Evolutionary conservation across 2,329 filamentous ascomycete species (phyloP).

Genomic region (Exophiala sideris): DNA sequence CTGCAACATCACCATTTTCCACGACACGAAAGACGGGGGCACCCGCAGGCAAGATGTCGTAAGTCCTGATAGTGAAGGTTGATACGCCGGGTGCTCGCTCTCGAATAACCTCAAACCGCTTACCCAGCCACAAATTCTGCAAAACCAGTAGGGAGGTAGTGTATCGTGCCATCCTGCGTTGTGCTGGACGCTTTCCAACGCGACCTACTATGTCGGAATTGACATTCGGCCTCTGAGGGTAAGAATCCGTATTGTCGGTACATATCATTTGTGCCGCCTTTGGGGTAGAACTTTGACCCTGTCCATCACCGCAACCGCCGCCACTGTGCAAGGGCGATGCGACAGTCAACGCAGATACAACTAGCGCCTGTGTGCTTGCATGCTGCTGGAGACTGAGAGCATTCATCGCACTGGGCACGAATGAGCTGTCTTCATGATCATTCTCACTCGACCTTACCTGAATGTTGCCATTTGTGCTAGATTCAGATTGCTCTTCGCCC

Average conservation of each 20-base stretch:
- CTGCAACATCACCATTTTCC: not conserved
- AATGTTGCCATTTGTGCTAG: conserved; percentile 3
- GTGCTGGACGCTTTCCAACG: no score
- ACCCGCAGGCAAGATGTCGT: not conserved
- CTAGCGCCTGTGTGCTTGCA: conserved; percentile 1
- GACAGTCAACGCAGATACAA: not conserved
- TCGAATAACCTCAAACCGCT: not conserved
- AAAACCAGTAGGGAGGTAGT: conserved; percentile 2
- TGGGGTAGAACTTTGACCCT: not conserved
- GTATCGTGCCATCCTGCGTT: no score
- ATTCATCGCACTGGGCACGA: conserved; percentile 4
- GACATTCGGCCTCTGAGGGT: no score
- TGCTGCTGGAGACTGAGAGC: conserved; percentile 7
- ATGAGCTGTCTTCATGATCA: not conserved
- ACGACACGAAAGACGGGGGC: not conserved
- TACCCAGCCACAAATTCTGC: conserved; percentile 7
- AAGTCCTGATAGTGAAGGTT: conserved; percentile 1
- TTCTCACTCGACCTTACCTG: not conserved
- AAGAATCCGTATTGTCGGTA: not conserved
- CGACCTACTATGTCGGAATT: no score
- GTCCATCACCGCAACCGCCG: not conserved
- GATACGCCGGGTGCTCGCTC: not conserved
- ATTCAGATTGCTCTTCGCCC: conserved; percentile 3
- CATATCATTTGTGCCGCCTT: not conserved
- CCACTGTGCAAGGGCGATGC: not conserved